phyloP scores from a whole-genome alignment of 352 stramenopile species.

The Phytophthora hibernalis region DNA sequence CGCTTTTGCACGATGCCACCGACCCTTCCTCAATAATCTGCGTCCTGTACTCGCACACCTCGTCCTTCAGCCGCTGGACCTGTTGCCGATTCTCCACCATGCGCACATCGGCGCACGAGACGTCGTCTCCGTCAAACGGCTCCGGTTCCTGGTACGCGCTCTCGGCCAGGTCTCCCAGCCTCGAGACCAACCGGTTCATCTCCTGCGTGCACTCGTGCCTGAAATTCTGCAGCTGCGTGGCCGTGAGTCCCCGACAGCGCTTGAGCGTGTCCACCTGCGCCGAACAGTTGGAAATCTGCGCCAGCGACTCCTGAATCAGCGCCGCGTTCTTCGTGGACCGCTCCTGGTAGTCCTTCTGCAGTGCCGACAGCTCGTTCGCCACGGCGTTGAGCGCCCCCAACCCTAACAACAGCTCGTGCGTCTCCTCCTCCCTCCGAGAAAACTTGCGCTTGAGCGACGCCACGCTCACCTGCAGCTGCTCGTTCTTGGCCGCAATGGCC shows the following conservation, averaged over 20 bases:
- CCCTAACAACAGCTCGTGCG: slow-evolving; percentile 44
- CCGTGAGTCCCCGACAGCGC: slow-evolving; percentile 38
- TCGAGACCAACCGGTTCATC: slow-evolving; percentile 52
- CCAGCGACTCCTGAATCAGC: slow-evolving; percentile 59
- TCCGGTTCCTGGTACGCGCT: slow-evolving; percentile 22
- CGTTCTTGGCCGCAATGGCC: slow-evolving; percentile 44
- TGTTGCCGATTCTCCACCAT: slow-evolving; percentile 29
- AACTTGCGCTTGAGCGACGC: slow-evolving; percentile 50
- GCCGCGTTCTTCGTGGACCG: slow-evolving; percentile 52
- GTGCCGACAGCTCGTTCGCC: slow-evolving; percentile 43
- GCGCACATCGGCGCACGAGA: slow-evolving; percentile 5
- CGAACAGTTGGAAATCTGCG: slow-evolving; percentile 62
- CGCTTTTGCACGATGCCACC: slow-evolving; percentile 2
- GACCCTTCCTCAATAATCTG: slow-evolving; percentile 18
- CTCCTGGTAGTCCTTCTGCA: slow-evolving; percentile 60
- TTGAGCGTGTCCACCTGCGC: slow-evolving; percentile 55
- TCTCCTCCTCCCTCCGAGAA: slow-evolving; percentile 42
- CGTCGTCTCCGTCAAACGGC: slow-evolving; percentile 13
- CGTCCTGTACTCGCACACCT: slow-evolving; percentile 31
- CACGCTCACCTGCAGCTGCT: slow-evolving; percentile 49
- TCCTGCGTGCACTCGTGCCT: slow-evolving; percentile 51
- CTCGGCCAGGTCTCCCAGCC: slow-evolving; percentile 46
- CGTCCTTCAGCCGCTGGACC: slow-evolving; percentile 34
- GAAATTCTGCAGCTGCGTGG: slow-evolving; percentile 52
- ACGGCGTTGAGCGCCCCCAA: slow-evolving; percentile 47